A percentile compares a stretch with the other conserved stretches of the same genome.
Conservation (phyloP, 352 stramenopile genomes). For the Phytophthora pluvialis region DNA sequence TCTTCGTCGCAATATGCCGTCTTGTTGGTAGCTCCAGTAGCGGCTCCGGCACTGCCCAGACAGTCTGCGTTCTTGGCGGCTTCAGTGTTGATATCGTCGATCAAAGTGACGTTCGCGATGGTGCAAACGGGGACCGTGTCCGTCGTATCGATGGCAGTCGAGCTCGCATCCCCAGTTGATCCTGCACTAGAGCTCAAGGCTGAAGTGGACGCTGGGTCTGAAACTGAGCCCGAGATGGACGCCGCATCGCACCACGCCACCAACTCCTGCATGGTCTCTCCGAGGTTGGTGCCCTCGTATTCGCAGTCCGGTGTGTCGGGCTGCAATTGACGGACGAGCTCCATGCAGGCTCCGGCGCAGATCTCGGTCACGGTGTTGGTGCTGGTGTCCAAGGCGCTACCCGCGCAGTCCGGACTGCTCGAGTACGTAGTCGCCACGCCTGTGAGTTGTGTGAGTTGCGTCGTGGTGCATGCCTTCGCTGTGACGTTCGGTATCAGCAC, state of each 20-base stretch:
- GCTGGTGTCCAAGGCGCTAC: slow-evolving; percentile 15
- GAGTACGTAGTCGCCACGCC: slow-evolving; percentile 13
- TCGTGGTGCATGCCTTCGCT: slow-evolving; percentile 16
- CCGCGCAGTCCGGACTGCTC: slow-evolving; percentile 18
- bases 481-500: background rate
- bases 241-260: slow-evolving; percentile 11
- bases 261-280: slow-evolving; percentile 5
- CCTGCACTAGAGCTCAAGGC: background rate
- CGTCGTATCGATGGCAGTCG: background rate
- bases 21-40: background rate
- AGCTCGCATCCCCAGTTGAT: slow-evolving; percentile 2
- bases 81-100: slow-evolving; percentile 10
- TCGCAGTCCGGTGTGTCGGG: slow-evolving; percentile 25
- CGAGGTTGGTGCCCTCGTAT: slow-evolving; percentile 20
- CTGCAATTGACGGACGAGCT: slow-evolving; percentile 14
- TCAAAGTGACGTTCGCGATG: slow-evolving; percentile 1
- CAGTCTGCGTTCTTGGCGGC: slow-evolving; percentile 15
- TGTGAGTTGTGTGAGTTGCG: slow-evolving; percentile 15
- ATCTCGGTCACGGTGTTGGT: slow-evolving; percentile 10
- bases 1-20: slow-evolving; percentile 8
- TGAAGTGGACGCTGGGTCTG: background rate
- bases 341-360: slow-evolving; percentile 21
- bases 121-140: slow-evolving; percentile 6
- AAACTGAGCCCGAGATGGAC: background rate
- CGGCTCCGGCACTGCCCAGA: slow-evolving; percentile 18